A percentile compares a stretch with the other conserved stretches of the same genome.
Evolutionary conservation across 768 basidiomycete species (phyloP).

Genomic region (Agaricus subrufescens): DNA sequence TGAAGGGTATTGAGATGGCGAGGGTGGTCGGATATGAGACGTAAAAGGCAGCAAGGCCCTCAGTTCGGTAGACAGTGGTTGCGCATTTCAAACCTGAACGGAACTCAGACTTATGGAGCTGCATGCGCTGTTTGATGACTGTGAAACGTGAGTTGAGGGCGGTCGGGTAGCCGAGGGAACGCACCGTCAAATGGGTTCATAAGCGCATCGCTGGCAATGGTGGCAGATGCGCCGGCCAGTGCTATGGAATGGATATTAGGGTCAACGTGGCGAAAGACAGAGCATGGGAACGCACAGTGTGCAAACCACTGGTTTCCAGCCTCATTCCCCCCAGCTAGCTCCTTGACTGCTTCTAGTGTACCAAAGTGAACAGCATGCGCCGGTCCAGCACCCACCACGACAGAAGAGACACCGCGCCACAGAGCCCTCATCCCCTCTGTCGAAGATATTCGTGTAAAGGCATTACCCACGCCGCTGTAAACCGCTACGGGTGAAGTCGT

Average conservation of each 20-base stretch:
- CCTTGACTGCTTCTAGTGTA: conserved; percentile 91
- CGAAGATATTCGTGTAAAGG: conserved; percentile 86
- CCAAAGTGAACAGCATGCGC: conserved; percentile 99
- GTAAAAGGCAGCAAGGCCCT: conserved; percentile 92
- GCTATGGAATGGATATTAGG: conserved; percentile 40
- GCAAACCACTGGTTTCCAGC: conserved; percentile 79
- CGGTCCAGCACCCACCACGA: conserved; percentile 94
- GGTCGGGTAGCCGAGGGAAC: conserved; percentile 19
- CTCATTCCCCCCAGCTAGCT: conserved; percentile 83
- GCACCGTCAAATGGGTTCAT: conserved; percentile 99
- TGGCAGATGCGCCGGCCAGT: conserved; percentile 89
- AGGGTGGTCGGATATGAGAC: conserved; percentile 98
- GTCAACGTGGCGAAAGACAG: conserved; percentile 1
- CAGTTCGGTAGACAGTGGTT: conserved; percentile 73
- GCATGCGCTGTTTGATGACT: conserved; percentile 99
- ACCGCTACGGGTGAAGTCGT: conserved; percentile 79
- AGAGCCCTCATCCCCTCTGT: conserved; percentile 89
- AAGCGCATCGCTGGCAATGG: conserved; percentile 91
- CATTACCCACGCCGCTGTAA: conserved; percentile 87
- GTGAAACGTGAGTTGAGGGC: conserved; percentile 15
- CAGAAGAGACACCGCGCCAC: conserved; percentile 95
- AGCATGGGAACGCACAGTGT: conserved; percentile 59
- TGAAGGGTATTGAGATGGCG: conserved; percentile 95
- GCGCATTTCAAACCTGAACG: conserved; percentile 86
- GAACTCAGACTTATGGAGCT: conserved; percentile 90